Percentiles rank a stretch among this genome's conserved stretches.
Conservation (phyloP, 2,329 filamentous ascomycete species). For the Penicillium sp. region DNA sequence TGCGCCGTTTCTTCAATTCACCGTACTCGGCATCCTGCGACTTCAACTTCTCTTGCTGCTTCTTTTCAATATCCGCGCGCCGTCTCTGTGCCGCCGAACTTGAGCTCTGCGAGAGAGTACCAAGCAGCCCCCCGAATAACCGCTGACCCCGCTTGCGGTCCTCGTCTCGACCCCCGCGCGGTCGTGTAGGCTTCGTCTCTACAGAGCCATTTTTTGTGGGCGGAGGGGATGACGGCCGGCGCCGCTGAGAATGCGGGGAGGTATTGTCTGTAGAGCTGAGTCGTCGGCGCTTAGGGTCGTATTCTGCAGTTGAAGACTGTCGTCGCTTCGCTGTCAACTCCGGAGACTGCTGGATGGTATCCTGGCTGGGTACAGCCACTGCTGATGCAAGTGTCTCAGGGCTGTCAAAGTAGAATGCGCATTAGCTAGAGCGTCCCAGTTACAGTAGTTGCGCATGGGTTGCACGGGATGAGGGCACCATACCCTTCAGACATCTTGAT, state of each 20-base stretch:
- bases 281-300: constrained; percentile 53
- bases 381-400: constrained; percentile 48
- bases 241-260: constrained; percentile 20
- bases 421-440: constrained; percentile 8
- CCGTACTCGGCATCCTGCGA: constrained; percentile 70
- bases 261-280: constrained; percentile 38
- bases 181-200: constrained; percentile 16
- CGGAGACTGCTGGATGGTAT: constrained; percentile 25
- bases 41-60: constrained; percentile 76
- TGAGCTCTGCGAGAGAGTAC: constrained; percentile 71
- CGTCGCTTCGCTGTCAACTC: constrained; percentile 48
- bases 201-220: constrained; percentile 11
- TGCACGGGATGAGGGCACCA: constrained; percentile 1
- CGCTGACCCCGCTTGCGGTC: constrained; percentile 83
- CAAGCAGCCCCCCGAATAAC: constrained; percentile 79
- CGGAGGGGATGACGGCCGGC: constrained; percentile 23
- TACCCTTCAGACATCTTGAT: constrained; percentile 23
- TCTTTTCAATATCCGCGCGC: constrained; percentile 76
- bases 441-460: neutral
- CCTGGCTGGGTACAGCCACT: constrained; percentile 51
- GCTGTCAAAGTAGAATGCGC: constrained; percentile 9
- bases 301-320: constrained; percentile 52
- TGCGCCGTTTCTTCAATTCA: constrained; percentile 62
- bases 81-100: constrained; percentile 62
- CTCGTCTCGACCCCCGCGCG: constrained; percentile 54